phyloP scores from a whole-genome alignment of 179 eudicot genomes.

The Dionaea muscipula region DNA sequence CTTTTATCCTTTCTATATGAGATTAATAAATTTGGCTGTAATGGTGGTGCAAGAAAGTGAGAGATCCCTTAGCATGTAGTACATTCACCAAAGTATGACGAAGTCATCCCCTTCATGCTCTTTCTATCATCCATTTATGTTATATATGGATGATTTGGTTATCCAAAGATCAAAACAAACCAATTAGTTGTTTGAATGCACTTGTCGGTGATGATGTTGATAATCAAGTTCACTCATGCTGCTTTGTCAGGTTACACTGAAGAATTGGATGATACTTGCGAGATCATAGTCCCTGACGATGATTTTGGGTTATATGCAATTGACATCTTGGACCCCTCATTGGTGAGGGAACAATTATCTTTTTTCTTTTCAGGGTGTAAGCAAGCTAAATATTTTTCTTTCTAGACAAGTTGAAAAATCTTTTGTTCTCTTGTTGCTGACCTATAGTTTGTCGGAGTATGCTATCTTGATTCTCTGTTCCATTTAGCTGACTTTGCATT shows the following conservation, averaged over 20 bases:
- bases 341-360: conserved; percentile 30
- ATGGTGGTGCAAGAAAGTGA: too few species aligned
- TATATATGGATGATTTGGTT: not conserved
- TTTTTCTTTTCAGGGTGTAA: not conserved
- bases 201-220: not conserved
- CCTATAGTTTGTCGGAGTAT: not conserved
- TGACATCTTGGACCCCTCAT: conserved; percentile 87
- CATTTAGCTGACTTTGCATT: too few species aligned
- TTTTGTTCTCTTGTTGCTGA: not conserved
- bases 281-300: conserved; percentile 74
- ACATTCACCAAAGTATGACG: not conserved
- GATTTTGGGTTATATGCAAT: conserved; percentile 91
- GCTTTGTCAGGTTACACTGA: conserved; percentile 62
- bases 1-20: too few species aligned
- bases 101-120: not conserved
- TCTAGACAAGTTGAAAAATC: not conserved
- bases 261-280: conserved; percentile 50
- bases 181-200: not conserved
- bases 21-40: too few species aligned
- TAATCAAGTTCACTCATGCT: not conserved
- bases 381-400: not conserved
- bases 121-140: not conserved
- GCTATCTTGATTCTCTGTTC: not conserved
- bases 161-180: not conserved
- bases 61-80: too few species aligned